phyloP scores from a whole-genome alignment of 495 filamentous ascomycete species.

The Hypomontagnella submonticulosa region DNA sequence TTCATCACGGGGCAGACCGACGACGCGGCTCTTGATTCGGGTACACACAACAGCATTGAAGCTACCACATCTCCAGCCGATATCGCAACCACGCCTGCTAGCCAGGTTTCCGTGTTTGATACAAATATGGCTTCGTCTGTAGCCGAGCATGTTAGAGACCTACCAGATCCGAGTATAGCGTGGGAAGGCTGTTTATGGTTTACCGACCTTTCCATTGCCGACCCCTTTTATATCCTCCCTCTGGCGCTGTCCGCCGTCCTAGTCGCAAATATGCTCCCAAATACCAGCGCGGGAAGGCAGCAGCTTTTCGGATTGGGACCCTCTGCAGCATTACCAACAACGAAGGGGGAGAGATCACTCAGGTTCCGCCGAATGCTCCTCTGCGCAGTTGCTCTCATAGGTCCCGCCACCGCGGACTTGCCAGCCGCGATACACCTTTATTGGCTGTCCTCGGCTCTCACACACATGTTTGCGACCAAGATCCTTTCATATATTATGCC shows the following conservation, averaged over 20 bases:
- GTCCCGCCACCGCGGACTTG: slow-evolving; percentile 62
- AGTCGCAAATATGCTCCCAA: slow-evolving; percentile 55
- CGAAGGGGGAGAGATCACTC: slow-evolving; percentile 22
- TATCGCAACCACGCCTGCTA: background rate
- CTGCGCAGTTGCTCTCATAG: slow-evolving; percentile 54
- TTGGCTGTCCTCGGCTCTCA: slow-evolving; percentile 67
- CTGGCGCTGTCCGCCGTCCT: slow-evolving; percentile 63
- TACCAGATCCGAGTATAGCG: slow-evolving; percentile 66
- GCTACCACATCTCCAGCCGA: slow-evolving; percentile 4
- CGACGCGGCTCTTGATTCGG: slow-evolving; percentile 9
- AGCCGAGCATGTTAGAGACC: slow-evolving; percentile 6
- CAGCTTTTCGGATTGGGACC: slow-evolving; percentile 34
- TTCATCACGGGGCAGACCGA: slow-evolving; percentile 38
- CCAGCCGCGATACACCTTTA: slow-evolving; percentile 76
- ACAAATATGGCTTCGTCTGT: slow-evolving; percentile 2
- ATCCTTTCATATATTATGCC: slow-evolving; percentile 43
- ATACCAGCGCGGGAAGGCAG: slow-evolving; percentile 18
- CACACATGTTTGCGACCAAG: slow-evolving; percentile 22
- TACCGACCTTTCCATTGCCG: slow-evolving; percentile 74
- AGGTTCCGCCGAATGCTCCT: slow-evolving; percentile 51
- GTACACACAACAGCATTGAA: background rate
- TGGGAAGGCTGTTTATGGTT: slow-evolving; percentile 86
- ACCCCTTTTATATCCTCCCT: slow-evolving; percentile 76
- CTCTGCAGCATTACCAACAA: background rate
- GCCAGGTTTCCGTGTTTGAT: slow-evolving; percentile 13